Conservation (phyloP, 805 yeast genomes). For the Ogataea trehaloabstinens region DNA sequence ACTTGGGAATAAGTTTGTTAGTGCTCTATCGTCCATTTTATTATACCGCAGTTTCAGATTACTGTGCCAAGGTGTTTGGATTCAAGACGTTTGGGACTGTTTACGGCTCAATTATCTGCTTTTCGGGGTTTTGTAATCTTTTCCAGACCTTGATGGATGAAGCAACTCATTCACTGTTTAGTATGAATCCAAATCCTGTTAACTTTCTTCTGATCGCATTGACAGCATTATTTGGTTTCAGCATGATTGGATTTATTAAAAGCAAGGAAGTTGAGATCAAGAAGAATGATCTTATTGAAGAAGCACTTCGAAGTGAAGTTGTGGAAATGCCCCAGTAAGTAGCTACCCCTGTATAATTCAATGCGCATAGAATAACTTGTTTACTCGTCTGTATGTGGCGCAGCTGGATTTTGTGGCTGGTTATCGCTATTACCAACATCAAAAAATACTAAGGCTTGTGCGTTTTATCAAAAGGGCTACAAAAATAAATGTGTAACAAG, state of each 20-base stretch:
- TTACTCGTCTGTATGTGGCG: too few relatives aligned
- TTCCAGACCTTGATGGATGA: conserved; percentile 68
- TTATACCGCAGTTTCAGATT: conserved; percentile 90
- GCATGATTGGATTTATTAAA: conserved; percentile 43
- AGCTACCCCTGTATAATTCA: neutral
- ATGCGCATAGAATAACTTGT: too few relatives aligned
- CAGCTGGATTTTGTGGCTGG: neutral
- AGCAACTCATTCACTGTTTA: conserved; percentile 63
- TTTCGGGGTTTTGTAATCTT: conserved; percentile 79
- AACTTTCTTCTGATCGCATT: conserved; percentile 53
- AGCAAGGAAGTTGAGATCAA: conserved; percentile 41
- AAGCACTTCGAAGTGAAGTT: conserved; percentile 60
- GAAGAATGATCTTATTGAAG: conserved; percentile 54
- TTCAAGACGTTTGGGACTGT: conserved; percentile 89
- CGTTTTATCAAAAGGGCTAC: neutral
- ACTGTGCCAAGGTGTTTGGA: conserved; percentile 90
- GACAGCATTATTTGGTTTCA: conserved; percentile 52
- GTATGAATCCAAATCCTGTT: conserved; percentile 78
- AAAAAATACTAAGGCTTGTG: too few relatives aligned
- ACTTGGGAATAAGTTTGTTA: conserved; percentile 65
- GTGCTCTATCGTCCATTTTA: conserved; percentile 89
- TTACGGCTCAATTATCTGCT: conserved; percentile 80
- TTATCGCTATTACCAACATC: too few relatives aligned
- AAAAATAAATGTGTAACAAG: too few relatives aligned
- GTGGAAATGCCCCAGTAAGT: conserved; percentile 38